These are phyloP conservation scores for Alternaria triticina DNA, from an alignment of 2,329 filamentous ascomycete genomes.

Conservation along the genomic window DNA sequence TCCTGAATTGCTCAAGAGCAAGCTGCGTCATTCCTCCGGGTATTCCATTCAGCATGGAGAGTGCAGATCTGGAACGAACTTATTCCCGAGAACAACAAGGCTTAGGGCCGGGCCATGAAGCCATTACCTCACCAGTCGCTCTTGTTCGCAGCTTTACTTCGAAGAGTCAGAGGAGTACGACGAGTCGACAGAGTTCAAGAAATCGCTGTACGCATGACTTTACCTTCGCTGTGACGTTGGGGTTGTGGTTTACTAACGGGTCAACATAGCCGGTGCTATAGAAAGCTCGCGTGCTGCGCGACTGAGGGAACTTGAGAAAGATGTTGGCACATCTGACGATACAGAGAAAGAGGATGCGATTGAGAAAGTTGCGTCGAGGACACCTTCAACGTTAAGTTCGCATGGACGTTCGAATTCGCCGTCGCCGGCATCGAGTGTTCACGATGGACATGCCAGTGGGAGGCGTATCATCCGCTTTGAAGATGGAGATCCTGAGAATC, in stretches of 20 bases:
- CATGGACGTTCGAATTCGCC: constrained; percentile 16
- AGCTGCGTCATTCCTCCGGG: constrained; percentile 11
- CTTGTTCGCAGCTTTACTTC: constrained; percentile 37
- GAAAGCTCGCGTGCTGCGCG: constrained; percentile 22
- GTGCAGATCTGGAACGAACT: constrained; percentile 39
- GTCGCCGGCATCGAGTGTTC: constrained; percentile 7
- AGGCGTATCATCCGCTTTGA: constrained; percentile 48
- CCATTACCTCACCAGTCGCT: constrained; percentile 34
- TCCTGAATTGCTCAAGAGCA: not conserved
- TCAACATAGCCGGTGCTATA: constrained; percentile 17
- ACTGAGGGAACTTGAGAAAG: constrained; percentile 27
- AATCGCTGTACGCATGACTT: constrained; percentile 19
- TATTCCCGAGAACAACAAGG: constrained; percentile 44
- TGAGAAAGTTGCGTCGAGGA: constrained; percentile 25
- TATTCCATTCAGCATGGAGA: constrained; percentile 20
- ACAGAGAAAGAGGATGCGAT: constrained; percentile 35
- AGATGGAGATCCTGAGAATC: constrained; percentile 49
- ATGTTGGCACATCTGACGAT: constrained; percentile 30
- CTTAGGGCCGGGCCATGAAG: constrained; percentile 30
- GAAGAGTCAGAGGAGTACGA: constrained; percentile 23
- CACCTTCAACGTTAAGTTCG: constrained; percentile 11
- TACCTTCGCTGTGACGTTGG: not conserved
- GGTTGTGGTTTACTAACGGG: constrained; percentile 5
- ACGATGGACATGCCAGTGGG: constrained; percentile 1
- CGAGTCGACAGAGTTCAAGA: constrained; percentile 16